Conservation (phyloP, 2,329 filamentous ascomycete species). For the Colletotrichum lini region DNA sequence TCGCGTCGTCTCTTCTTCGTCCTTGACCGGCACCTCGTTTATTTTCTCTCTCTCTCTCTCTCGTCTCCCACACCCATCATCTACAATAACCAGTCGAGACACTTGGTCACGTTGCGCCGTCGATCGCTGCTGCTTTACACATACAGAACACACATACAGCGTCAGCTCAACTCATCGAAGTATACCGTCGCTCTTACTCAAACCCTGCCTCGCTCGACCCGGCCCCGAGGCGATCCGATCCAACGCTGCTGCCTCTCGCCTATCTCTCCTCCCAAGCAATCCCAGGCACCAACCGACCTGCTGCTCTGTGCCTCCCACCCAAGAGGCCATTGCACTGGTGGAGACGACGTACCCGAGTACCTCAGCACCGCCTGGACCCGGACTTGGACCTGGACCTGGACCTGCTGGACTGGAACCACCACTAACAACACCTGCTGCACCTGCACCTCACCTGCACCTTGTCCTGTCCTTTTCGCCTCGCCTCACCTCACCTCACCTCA, state of each 20-base stretch:
- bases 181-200: not conserved
- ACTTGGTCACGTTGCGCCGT: not conserved
- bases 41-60: not conserved
- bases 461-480: conserved; percentile 12
- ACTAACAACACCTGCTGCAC: not conserved
- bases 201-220: not conserved
- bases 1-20: not conserved
- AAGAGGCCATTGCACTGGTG: conserved; percentile 1
- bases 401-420: conserved; percentile 16
- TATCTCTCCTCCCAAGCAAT: conserved; percentile 1
- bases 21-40: not conserved
- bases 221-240: not conserved
- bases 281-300: conserved; percentile 10
- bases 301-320: conserved; percentile 9
- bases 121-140: not conserved
- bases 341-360: conserved; percentile 1
- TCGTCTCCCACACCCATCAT: not conserved
- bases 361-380: conserved; percentile 11
- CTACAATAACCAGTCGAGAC: not conserved
- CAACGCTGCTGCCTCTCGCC: conserved; percentile 28
- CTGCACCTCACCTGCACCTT: conserved; percentile 20
- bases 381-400: conserved; percentile 17
- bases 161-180: no score
- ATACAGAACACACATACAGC: no score
- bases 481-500: conserved; percentile 25